Evolutionary conservation across 139 green algal genomes (phyloP), one percentile per base, ranked within the genome.

Genomic region (Chlamydomonas eustigma): DNA sequence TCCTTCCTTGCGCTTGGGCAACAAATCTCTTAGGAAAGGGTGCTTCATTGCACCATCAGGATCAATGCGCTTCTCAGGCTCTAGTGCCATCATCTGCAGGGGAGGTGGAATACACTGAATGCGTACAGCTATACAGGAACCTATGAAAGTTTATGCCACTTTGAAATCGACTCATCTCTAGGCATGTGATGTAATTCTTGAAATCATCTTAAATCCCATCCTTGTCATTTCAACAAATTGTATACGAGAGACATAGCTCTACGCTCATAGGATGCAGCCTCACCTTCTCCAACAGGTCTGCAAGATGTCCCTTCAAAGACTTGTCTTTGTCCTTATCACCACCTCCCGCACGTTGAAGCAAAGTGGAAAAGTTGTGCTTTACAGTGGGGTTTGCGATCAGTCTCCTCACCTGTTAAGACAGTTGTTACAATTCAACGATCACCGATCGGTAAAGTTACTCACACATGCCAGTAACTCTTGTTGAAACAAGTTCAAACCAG

Each of bases 1-100:
- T 8, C 12, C 38, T 38, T 75, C 39, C 30, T 6, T 35, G 4
- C 22, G 12, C 68, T 75, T 63, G 30, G 85, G 85, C 78, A 91
- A 71, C 32, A 74, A 83, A 28, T 85, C 74, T 68, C 85, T 87
- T 37, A 99, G 88, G 77, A 98, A 99, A 3, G 93, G 91, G 80
- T 99, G 95, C 3, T 84, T 73, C 74, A 98, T 87, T 25, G 94
- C 94, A 28, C 93, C 76, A 33, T 93, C 90, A 1, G 93, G 83
- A 3, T 88, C 93, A 71, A 99, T 95, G 51, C 95, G 89, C 75
- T 91, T 93, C 24, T 98, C 95, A 0, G 95, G 95, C 81, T 99
- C 95, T 66, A 99, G 89, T 32, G 82, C 75, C 86, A 97, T 92
- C 86, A 98, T 96, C 63, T 90, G 82, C 52, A 72, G 4, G 18